These are phyloP conservation scores for Oidiodendron maius DNA, from an alignment of 495 filamentous ascomycete genomes.

Conservation along the genomic window DNA sequence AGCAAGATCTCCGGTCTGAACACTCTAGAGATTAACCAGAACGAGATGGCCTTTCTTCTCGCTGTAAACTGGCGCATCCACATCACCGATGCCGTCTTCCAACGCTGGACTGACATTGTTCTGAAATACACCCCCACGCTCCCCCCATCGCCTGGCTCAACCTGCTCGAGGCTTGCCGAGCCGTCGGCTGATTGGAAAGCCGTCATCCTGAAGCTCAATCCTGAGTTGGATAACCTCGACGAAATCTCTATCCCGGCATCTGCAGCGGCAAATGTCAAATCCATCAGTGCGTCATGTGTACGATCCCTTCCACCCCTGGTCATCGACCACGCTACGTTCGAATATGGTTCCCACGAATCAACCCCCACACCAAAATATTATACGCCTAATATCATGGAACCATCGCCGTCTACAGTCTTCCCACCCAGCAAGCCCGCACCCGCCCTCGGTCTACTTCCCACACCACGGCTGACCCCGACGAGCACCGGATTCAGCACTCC, in stretches of 20 bases:
- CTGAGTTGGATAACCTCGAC: conserved; percentile 64
- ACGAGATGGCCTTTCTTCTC: conserved; percentile 87
- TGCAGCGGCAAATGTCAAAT: conserved; percentile 17
- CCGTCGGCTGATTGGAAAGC: conserved; percentile 62
- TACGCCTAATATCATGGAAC: conserved; percentile 56
- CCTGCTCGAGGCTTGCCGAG: conserved; percentile 29
- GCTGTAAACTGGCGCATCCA: conserved; percentile 94
- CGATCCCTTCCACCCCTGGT: conserved; percentile 24
- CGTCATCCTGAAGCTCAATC: conserved; percentile 71
- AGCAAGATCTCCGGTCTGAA: conserved; percentile 95
- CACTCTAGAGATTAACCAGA: conserved; percentile 88
- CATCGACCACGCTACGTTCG: conserved; percentile 21
- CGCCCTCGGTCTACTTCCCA: conserved; percentile 63
- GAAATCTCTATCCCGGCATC: conserved; percentile 27
- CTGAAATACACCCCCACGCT: conserved; percentile 72
- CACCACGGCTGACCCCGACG: conserved; percentile 77
- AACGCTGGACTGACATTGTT: conserved; percentile 89
- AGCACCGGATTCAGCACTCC: conserved; percentile 72
- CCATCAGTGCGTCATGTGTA: conserved; percentile 17
- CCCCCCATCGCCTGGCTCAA: conserved; percentile 50
- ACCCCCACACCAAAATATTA: conserved; percentile 36
- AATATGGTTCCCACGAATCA: conserved; percentile 35
- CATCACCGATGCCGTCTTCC: conserved; percentile 80
- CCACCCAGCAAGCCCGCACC: conserved; percentile 38
- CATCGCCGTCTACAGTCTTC: conserved; percentile 49